A percentile compares a stretch with the other conserved stretches of the same genome.
Evolutionary conservation across 768 basidiomycete genomes (phyloP).

Genomic region (Naganishia onofrii): DNA sequence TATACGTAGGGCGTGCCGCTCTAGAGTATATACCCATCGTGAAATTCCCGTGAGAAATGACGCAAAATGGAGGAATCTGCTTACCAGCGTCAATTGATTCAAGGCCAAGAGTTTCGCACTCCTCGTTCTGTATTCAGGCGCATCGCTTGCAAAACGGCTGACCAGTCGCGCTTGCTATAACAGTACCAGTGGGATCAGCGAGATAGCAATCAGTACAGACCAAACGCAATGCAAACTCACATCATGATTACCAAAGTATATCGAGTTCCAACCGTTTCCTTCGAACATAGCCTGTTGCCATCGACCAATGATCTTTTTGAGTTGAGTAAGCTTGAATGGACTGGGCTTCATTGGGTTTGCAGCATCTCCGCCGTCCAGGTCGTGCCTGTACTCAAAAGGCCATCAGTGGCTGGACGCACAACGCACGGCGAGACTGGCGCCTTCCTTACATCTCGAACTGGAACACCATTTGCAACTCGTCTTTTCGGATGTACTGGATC

Average conservation of each 20-base stretch:
- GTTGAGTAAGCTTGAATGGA: conserved; percentile 59
- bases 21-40: not conserved
- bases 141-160: conserved; percentile 67
- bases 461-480: conserved; percentile 50
- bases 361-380: conserved; percentile 54
- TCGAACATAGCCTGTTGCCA: conserved; percentile 65
- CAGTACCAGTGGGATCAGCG: not conserved
- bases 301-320: conserved; percentile 55
- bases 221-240: not conserved
- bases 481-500: conserved; percentile 62
- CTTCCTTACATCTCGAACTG: conserved; percentile 44
- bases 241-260: conserved; percentile 33
- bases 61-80: not conserved
- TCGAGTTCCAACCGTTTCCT: conserved; percentile 67
- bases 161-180: conserved; percentile 56
- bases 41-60: not conserved
- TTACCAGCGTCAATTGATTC: conserved; percentile 57
- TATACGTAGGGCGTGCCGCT: conserved; percentile 50
- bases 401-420: not conserved
- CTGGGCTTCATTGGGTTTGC: conserved; percentile 52
- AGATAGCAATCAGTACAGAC: not conserved
- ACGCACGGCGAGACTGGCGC: conserved; percentile 36
- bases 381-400: not conserved
- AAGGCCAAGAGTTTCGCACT: conserved; percentile 68
- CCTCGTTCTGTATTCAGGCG: conserved; percentile 59